A percentile compares a stretch with the other conserved stretches of the same genome.
Conservation (phyloP, 257 asterid species). For the Striga asiatica region DNA sequence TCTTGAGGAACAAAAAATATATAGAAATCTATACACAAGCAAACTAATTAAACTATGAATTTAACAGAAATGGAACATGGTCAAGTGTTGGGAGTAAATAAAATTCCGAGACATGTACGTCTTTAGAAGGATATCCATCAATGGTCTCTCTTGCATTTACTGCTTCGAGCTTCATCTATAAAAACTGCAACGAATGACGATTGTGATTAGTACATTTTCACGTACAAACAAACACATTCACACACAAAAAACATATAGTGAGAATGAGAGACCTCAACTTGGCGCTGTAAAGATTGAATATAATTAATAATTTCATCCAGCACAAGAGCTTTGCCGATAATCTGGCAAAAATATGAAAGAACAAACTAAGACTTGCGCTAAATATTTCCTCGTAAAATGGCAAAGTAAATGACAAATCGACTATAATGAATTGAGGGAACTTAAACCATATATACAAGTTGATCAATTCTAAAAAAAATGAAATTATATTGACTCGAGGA, state of each 20-base stretch:
- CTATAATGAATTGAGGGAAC: no score
- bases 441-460: no score
- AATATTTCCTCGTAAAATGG: no score
- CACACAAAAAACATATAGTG: not conserved
- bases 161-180: constrained; percentile 76
- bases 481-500: no score
- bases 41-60: no score
- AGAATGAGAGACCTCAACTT: constrained; percentile 39
- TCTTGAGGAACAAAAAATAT: no score
- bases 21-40: no score
- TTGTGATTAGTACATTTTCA: not conserved
- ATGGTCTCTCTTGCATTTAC: constrained; percentile 52
- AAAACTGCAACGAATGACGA: constrained; percentile 32
- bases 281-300: constrained; percentile 61
- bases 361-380: no score
- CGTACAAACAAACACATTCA: not conserved
- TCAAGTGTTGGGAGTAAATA: no score
- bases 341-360: constrained; percentile 31
- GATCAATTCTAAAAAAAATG: no score
- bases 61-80: no score
- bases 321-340: constrained; percentile 62
- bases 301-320: constrained; percentile 78
- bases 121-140: constrained; percentile 58
- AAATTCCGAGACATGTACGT: constrained; percentile 24
- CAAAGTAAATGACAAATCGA: no score